Conservation (phyloP, 2,329 filamentous ascomycete species). For the Aspergillus costaricaensis region DNA sequence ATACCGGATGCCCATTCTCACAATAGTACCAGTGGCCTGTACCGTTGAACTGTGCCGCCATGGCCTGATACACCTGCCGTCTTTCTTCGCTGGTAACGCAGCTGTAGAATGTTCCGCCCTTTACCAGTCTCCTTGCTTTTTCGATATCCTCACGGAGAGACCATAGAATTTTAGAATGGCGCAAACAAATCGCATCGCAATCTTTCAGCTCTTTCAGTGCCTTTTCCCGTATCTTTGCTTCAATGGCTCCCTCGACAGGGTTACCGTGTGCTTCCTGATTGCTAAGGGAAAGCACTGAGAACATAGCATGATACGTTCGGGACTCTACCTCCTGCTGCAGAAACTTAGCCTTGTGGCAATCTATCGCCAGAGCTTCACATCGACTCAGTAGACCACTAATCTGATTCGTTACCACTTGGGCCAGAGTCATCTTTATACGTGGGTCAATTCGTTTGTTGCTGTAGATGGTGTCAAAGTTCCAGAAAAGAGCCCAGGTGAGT, state of each 20-base stretch:
- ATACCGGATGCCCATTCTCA: slow-evolving; percentile 15
- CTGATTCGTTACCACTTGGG: neutral
- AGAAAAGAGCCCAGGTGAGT: slow-evolving; percentile 4
- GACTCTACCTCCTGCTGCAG: slow-evolving; percentile 8
- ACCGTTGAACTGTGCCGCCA: slow-evolving; percentile 11
- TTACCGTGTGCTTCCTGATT: neutral
- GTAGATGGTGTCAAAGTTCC: neutral
- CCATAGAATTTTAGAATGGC: neutral
- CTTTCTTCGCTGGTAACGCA: slow-evolving; percentile 8
- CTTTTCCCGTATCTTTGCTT: neutral
- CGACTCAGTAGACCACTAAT: neutral
- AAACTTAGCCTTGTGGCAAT: neutral
- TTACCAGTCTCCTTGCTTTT: slow-evolving; percentile 3
- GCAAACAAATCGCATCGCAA: neutral
- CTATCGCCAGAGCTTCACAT: neutral
- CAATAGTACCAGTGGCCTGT: slow-evolving; percentile 20
- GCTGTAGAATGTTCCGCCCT: slow-evolving; percentile 13
- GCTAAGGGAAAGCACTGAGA: slow-evolving; percentile 8
- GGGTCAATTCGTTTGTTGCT: neutral
- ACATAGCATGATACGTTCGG: slow-evolving; percentile 6
- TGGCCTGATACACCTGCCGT: slow-evolving; percentile 12
- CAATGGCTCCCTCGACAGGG: neutral
- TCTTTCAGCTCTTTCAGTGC: neutral
- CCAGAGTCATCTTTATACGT: neutral
- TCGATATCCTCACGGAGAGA: neutral